Evolutionary conservation across 345 rosid genomes (phyloP).

Genomic region (Zanthoxylum bungeanum): DNA sequence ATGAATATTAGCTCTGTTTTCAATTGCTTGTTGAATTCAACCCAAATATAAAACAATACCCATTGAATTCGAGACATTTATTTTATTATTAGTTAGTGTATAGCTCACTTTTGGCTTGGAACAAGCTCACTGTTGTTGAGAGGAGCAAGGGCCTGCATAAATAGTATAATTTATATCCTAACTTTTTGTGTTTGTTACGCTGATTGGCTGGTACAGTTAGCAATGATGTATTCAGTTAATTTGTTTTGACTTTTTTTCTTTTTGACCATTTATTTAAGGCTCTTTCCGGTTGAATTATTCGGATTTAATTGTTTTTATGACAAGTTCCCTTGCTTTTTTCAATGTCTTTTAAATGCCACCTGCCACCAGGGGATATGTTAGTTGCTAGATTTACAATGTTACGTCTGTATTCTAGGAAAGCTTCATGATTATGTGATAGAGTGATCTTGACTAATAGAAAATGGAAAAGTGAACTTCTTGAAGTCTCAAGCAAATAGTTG

Average conservation of each 20-base stretch:
- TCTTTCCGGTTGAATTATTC: neutral
- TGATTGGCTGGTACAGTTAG: neutral
- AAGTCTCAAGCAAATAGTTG: too few relatives aligned
- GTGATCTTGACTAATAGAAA: neutral
- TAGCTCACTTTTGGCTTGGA: too few relatives aligned
- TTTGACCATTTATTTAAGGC: neutral
- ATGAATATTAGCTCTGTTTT: too few relatives aligned
- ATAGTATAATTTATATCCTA: too few relatives aligned
- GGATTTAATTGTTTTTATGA: neutral
- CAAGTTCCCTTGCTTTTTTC: neutral
- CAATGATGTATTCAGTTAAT: neutral
- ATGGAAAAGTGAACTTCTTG: neutral
- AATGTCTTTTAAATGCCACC: neutral
- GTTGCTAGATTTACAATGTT: neutral
- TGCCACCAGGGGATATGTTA: too few relatives aligned
- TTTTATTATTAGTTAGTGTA: too few relatives aligned
- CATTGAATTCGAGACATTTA: too few relatives aligned
- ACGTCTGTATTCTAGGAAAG: neutral
- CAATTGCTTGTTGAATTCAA: too few relatives aligned
- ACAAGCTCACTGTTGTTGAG: too few relatives aligned
- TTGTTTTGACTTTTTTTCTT: neutral
- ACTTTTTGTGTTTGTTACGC: neutral
- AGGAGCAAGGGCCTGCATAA: too few relatives aligned
- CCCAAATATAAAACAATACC: too few relatives aligned
- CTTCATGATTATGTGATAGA: neutral